phyloP scores from a whole-genome alignment of 2,329 filamentous ascomycete species.

The Colletotrichum eleusines region DNA sequence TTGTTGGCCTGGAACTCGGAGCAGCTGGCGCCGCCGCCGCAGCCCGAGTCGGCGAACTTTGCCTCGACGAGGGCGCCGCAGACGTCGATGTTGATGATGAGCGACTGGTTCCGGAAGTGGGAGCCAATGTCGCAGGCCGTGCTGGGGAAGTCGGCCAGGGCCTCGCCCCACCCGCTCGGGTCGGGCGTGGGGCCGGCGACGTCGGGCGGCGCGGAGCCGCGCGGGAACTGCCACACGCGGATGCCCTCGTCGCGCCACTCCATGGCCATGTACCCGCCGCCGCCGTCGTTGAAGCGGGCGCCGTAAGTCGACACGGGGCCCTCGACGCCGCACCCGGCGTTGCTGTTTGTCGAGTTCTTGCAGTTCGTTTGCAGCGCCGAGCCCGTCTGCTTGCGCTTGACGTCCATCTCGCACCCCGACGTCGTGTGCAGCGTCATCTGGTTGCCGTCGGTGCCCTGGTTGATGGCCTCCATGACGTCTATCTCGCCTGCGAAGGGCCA shows the following conservation, averaged over 20 bases:
- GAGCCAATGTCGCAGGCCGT: conserved; percentile 70
- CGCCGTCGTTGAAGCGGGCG: conserved; percentile 61
- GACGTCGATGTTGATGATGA: conserved; percentile 74
- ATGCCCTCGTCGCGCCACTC: conserved; percentile 72
- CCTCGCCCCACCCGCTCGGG: conserved; percentile 71
- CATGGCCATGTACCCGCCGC: conserved; percentile 71
- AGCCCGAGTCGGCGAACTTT: conserved; percentile 60
- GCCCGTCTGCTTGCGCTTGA: conserved; percentile 67
- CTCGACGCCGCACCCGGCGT: conserved; percentile 69
- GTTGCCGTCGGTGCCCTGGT: conserved; percentile 66
- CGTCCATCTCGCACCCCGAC: conserved; percentile 63
- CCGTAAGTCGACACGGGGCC: conserved; percentile 62
- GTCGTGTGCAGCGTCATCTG: conserved; percentile 71
- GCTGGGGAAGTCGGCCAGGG: conserved; percentile 73
- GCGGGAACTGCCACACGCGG: conserved; percentile 71
- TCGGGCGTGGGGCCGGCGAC: conserved; percentile 66
- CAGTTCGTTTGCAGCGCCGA: conserved; percentile 58
- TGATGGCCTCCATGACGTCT: conserved; percentile 71
- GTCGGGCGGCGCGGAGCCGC: conserved; percentile 62
- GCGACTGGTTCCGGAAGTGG: conserved; percentile 75
- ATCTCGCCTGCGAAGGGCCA: conserved; percentile 76
- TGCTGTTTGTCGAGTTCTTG: conserved; percentile 62
- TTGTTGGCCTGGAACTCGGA: conserved; percentile 69
- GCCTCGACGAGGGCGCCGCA: conserved; percentile 69
- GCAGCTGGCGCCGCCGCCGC: conserved; percentile 61